These are phyloP conservation scores for Penicillium arizonense DNA, from an alignment of 495 filamentous ascomycete genomes.

Conservation along the genomic window DNA sequence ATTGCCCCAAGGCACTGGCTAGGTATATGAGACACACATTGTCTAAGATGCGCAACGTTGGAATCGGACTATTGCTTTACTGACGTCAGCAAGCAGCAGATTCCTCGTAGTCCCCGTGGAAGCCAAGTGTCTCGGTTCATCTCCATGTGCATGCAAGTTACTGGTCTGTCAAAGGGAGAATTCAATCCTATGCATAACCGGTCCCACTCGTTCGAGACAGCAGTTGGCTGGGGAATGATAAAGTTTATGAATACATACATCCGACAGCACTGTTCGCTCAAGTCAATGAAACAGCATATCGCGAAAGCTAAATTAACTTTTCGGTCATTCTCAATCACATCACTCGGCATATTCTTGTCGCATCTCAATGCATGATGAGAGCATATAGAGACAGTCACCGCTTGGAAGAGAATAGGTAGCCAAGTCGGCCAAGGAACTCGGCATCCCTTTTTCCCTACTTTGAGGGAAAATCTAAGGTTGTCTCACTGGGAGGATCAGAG, in stretches of 20 bases:
- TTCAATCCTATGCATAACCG: background rate
- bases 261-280: background rate
- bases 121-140: background rate
- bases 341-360: background rate
- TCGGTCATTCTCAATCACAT: background rate
- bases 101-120: background rate
- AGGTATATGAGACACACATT: slow-evolving; percentile 15
- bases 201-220: background rate
- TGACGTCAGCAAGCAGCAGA: slow-evolving; percentile 8
- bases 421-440: background rate
- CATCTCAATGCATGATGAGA: background rate
- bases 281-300: background rate
- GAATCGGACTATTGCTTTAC: slow-evolving; percentile 3
- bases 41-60: slow-evolving; percentile 8
- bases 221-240: background rate
- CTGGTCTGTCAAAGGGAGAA: background rate
- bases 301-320: background rate
- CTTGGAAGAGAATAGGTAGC: background rate
- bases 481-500: background rate
- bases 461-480: background rate
- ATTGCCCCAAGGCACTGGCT: background rate
- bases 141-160: background rate
- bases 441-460: background rate
- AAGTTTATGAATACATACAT: too few species aligned
- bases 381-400: background rate